A percentile compares a stretch with the other conserved stretches of the same genome.
Evolutionary conservation across 1,139 yeast species (phyloP).

Genomic region (Yamadazyma sp.): DNA sequence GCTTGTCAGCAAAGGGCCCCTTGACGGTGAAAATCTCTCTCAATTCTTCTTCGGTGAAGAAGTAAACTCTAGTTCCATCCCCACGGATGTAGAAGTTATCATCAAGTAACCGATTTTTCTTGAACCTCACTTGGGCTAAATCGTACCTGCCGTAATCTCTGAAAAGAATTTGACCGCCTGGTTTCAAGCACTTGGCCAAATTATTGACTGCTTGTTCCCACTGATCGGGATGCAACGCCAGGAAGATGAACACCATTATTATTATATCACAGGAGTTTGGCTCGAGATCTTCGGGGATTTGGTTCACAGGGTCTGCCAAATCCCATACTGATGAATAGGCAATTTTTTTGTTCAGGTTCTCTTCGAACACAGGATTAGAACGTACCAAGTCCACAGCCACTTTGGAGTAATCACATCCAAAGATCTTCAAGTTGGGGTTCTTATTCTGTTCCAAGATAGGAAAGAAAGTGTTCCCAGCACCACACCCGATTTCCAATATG

Average conservation of each 20-base stretch:
- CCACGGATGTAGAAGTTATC: slow-evolving; percentile 96
- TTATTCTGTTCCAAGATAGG: slow-evolving; percentile 82
- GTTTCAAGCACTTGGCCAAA: slow-evolving; percentile 71
- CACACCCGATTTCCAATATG: slow-evolving; percentile 94
- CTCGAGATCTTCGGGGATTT: slow-evolving; percentile 80
- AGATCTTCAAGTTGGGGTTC: slow-evolving; percentile 70
- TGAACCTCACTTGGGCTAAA: slow-evolving; percentile 91
- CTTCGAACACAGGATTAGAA: slow-evolving; percentile 57
- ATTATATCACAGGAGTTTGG: slow-evolving; percentile 85
- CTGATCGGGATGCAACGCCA: slow-evolving; percentile 89
- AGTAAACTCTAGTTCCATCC: slow-evolving; percentile 96
- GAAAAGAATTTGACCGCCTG: slow-evolving; percentile 87
- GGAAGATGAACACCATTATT: slow-evolving; percentile 90
- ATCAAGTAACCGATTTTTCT: slow-evolving; percentile 80
- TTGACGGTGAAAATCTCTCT: slow-evolving; percentile 65
- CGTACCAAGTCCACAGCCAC: slow-evolving; percentile 87
- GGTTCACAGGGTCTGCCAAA: slow-evolving; percentile 72
- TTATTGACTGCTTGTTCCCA: slow-evolving; percentile 82
- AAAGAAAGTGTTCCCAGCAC: slow-evolving; percentile 95
- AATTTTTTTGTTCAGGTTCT: slow-evolving; percentile 43
- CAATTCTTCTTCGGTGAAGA: slow-evolving; percentile 91
- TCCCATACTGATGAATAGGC: slow-evolving; percentile 96
- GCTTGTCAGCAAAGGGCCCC: slow-evolving; percentile 63
- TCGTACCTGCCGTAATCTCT: slow-evolving; percentile 97
- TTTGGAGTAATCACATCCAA: slow-evolving; percentile 88